These are phyloP conservation scores for Leavenworthia alabamica DNA, from an alignment of 345 rosid genomes.

Conservation along the genomic window DNA sequence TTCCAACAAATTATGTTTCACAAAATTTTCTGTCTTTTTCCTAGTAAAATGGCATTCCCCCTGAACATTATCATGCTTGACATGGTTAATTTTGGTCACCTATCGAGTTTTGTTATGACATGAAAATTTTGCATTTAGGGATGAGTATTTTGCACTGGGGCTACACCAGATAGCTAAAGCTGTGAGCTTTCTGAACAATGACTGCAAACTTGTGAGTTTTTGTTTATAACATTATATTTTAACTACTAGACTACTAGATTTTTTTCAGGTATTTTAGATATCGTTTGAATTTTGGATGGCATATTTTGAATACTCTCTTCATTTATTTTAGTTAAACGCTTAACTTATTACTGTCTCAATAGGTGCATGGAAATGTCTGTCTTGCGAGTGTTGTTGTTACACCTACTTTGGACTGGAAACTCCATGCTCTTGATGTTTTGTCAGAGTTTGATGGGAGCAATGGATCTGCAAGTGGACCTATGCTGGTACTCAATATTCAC, in stretches of 20 bases:
- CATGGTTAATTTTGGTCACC: not conserved
- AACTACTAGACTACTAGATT: not conserved
- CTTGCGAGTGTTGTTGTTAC: conserved; percentile 92
- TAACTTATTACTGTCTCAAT: conserved; percentile 11
- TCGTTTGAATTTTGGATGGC: not conserved
- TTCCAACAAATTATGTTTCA: not conserved
- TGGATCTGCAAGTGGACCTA: conserved; percentile 74
- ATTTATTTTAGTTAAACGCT: not conserved
- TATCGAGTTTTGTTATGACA: not conserved
- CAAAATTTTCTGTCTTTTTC: not conserved
- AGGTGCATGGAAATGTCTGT: conserved; percentile 98
- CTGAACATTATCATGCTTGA: not conserved
- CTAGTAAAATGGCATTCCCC: not conserved
- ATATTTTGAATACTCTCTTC: not conserved
- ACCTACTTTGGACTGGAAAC: conserved; percentile 96
- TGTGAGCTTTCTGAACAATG: conserved; percentile 96
- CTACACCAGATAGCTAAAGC: conserved; percentile 91
- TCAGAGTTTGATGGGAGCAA: conserved; percentile 91
- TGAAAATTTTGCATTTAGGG: conserved; percentile 45
- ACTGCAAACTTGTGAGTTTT: conserved; percentile 88
- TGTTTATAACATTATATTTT: not conserved
- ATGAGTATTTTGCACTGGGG: conserved; percentile 96
- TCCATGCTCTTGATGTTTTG: conserved; percentile 94
- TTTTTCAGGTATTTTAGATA: not conserved
- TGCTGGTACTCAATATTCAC: conserved; percentile 67